Evolutionary conservation across 495 filamentous ascomycete species (phyloP), one percentile per base, ranked within the genome.

Genomic region (Clavariopsis aquatica): DNA sequence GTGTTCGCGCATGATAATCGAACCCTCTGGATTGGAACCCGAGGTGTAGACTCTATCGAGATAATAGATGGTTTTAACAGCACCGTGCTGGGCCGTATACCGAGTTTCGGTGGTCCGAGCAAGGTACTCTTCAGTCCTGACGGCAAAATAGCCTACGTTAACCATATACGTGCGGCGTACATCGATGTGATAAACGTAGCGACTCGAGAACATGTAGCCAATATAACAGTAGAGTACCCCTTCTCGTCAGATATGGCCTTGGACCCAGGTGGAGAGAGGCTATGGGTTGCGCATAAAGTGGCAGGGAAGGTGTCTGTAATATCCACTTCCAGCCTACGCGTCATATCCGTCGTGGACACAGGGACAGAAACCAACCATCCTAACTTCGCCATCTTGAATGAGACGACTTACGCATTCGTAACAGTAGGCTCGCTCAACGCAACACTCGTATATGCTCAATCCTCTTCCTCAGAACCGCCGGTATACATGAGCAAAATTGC

Each of bases 221-320:
- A 69, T 29, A 63, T 72, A 57, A 66, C 61, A 28, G 52, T 72
- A 1, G 69, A 55, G 15, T 49, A 69, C 41, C 29, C 27, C 36
- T 72, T 72, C 46, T 72, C 69, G 10, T 72, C 69, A 19, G 69
- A 72, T 43, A 72, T 72, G 69, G 69, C 67, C 67, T 23, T 72
- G 17, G 66, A 62, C 7, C 61, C 69, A 10, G 66, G 65, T 34
- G 69, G 69, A 6, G 34, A 57, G 27, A 15, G 69, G 28, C 61
- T 71, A 1, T 71, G 66, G 69, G 66, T 58, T 0, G 69, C 65
- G 22, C 69, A 71, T 26, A 69, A 71, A 52, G 69, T 71, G 69
- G 47, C 54, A n/a, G 69, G 69, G 13, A 64, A 69, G 49, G 65
- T 68, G 17, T 51, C 65, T 1, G 56, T 71, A 52, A 57, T 71